phyloP scores from a whole-genome alignment of 179 eudicot genomes.

The Silene coronaria region DNA sequence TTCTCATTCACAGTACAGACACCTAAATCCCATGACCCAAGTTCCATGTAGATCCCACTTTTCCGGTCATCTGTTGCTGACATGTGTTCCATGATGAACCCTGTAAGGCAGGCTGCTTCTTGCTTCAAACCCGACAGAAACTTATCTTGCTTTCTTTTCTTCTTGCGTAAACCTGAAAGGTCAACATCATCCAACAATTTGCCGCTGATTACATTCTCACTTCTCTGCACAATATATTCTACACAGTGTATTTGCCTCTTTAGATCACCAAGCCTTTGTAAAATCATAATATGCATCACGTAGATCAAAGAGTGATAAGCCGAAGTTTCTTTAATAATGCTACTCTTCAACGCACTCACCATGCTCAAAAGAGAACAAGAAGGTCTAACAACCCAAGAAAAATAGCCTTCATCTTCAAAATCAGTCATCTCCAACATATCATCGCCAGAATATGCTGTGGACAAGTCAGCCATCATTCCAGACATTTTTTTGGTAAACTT shows the following conservation, averaged over 20 bases:
- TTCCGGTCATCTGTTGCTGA: slow-evolving; percentile 30
- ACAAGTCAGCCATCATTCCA: slow-evolving; percentile 46
- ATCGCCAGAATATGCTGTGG: slow-evolving; percentile 53
- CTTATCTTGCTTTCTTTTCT: slow-evolving; percentile 35
- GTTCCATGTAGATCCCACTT: slow-evolving; percentile 13
- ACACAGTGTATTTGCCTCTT: slow-evolving; percentile 58
- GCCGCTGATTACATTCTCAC: slow-evolving; percentile 23
- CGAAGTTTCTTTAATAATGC: slow-evolving; percentile 32
- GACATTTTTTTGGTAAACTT: slow-evolving; percentile 62
- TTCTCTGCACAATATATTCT: slow-evolving; percentile 47
- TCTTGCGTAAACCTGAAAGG: slow-evolving; percentile 27
- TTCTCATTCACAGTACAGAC: slow-evolving; percentile 52
- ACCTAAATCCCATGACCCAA: slow-evolving; percentile 46
- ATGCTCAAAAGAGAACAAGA: slow-evolving; percentile 58
- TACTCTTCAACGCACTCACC: slow-evolving; percentile 34
- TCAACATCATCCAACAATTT: slow-evolving; percentile 35
- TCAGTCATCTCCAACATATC: slow-evolving; percentile 58
- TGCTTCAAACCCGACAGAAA: slow-evolving; percentile 39
- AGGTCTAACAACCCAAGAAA: slow-evolving; percentile 63
- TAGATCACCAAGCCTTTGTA: slow-evolving; percentile 90
- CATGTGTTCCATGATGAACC: slow-evolving; percentile 45
- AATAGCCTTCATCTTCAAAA: slow-evolving; percentile 50
- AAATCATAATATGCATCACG: slow-evolving; percentile 57
- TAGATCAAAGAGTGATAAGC: slow-evolving; percentile 47
- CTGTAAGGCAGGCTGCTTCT: slow-evolving; percentile 66